Conservation (phyloP, 2,329 filamentous ascomycete species). For the Dryadomyces quercivorus region DNA sequence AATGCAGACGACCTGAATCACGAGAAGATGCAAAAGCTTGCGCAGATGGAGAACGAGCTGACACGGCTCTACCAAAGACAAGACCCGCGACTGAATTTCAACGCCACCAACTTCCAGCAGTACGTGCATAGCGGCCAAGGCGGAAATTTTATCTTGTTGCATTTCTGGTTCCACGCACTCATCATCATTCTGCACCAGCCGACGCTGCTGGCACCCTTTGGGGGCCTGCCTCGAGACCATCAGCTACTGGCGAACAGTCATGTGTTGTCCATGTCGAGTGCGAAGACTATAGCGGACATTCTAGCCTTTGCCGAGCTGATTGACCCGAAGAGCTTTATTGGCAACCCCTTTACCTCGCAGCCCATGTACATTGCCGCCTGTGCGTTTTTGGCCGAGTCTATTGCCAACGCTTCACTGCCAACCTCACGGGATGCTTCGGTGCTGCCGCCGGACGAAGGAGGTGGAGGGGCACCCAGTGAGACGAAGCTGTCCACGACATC, state of each 20-base stretch:
- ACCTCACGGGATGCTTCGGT: slow-evolving; percentile 49
- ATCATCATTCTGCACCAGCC: slow-evolving; percentile 80
- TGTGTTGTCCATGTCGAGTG: slow-evolving; percentile 74
- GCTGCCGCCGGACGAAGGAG: slow-evolving; percentile 13
- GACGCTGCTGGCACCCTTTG: slow-evolving; percentile 66
- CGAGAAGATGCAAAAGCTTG: slow-evolving; percentile 59
- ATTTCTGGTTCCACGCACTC: slow-evolving; percentile 81
- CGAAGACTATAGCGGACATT: slow-evolving; percentile 85
- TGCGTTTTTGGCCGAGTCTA: slow-evolving; percentile 76
- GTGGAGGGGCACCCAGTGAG: not conserved
- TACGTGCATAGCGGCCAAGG: slow-evolving; percentile 73
- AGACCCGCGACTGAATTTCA: slow-evolving; percentile 66
- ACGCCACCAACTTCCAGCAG: slow-evolving; percentile 73
- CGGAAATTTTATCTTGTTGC: slow-evolving; percentile 74
- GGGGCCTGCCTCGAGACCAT: slow-evolving; percentile 43
- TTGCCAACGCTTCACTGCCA: slow-evolving; percentile 54
- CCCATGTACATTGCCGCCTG: slow-evolving; percentile 87
- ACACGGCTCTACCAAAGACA: slow-evolving; percentile 62
- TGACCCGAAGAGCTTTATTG: slow-evolving; percentile 73
- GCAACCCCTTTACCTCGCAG: slow-evolving; percentile 81
- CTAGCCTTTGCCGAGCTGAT: slow-evolving; percentile 76
- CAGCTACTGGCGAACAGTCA: slow-evolving; percentile 70
- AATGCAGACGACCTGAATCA: slow-evolving; percentile 61
- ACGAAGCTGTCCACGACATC: slow-evolving; percentile 21
- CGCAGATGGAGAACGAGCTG: slow-evolving; percentile 68